A percentile compares a stretch with the other conserved stretches of the same genome.
Conservation (phyloP, 495 filamentous ascomycete genomes). For the Aspergillus saccharolyticus region DNA sequence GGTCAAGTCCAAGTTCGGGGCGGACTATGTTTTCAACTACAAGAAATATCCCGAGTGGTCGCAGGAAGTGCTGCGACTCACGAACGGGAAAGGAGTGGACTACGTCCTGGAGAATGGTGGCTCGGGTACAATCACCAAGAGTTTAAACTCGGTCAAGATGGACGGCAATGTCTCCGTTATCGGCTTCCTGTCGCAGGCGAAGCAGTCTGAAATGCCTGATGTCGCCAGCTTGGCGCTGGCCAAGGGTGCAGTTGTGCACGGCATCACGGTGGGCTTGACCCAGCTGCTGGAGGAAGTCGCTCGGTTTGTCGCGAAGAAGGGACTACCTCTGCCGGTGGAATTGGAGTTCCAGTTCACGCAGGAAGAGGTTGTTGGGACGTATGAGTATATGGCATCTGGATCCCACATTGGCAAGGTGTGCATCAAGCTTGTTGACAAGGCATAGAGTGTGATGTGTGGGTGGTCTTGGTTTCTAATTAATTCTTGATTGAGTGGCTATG, state of each 20-base stretch:
- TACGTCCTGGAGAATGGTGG: slow-evolving; percentile 63
- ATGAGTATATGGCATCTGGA: slow-evolving; percentile 47
- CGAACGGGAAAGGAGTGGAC: slow-evolving; percentile 54
- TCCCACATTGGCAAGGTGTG: slow-evolving; percentile 66
- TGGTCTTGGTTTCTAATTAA: too few relatives aligned
- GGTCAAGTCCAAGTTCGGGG: slow-evolving; percentile 47
- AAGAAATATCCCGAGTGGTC: slow-evolving; percentile 57
- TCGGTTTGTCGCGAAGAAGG: slow-evolving; percentile 43
- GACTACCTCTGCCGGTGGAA: slow-evolving; percentile 47
- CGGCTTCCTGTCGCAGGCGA: slow-evolving; percentile 47
- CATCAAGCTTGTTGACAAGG: slow-evolving; percentile 28
- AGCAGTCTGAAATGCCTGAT: slow-evolving; percentile 27
- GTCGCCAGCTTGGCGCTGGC: slow-evolving; percentile 41
- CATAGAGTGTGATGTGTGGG: background rate
- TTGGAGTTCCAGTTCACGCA: slow-evolving; percentile 50
- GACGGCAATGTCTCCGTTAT: slow-evolving; percentile 59
- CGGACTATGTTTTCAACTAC: slow-evolving; percentile 55
- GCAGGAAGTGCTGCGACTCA: slow-evolving; percentile 54
- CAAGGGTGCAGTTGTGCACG: slow-evolving; percentile 45
- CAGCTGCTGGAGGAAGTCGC: slow-evolving; percentile 53
- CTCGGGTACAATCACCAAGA: slow-evolving; percentile 50
- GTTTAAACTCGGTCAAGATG: slow-evolving; percentile 48
- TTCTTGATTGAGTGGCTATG: too few relatives aligned
- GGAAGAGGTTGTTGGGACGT: slow-evolving; percentile 41
- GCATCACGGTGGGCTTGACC: slow-evolving; percentile 49